Conservation (phyloP, 192 early-diverging fungal genomes). For the Backusella psychrophila region DNA sequence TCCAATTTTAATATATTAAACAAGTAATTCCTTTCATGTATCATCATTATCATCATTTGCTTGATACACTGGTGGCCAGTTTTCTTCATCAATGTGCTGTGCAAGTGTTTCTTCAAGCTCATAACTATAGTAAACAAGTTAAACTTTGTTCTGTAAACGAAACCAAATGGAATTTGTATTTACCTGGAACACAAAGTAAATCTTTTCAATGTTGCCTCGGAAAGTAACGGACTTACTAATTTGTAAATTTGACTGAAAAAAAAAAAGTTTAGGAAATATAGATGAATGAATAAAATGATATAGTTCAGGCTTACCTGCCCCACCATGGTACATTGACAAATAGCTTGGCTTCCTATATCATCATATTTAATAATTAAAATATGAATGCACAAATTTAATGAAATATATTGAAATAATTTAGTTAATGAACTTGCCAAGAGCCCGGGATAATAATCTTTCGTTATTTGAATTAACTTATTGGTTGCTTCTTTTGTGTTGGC, state of each 20-base stretch:
- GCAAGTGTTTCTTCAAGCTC: not conserved
- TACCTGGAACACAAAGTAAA: conserved; percentile 55
- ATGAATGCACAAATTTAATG: not conserved
- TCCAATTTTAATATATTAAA: not conserved
- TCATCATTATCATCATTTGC: not conserved
- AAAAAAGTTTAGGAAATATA: not conserved
- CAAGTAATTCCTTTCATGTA: not conserved
- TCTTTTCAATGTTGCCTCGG: conserved; percentile 57
- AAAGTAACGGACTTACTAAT: conserved; percentile 48
- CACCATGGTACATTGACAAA: conserved; percentile 57
- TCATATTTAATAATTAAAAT: not conserved
- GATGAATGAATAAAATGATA: too few relatives aligned
- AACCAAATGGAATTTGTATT: not conserved
- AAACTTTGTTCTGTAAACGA: not conserved
- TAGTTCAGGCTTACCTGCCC: conserved; percentile 28
- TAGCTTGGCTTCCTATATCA: conserved; percentile 37
- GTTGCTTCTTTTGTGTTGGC: conserved; percentile 47
- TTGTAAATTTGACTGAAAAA: conserved; percentile 49
- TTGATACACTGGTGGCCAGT: not conserved
- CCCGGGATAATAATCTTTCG: conserved; percentile 64
- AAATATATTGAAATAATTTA: not conserved
- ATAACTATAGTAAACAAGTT: not conserved
- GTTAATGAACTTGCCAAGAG: conserved; percentile 39
- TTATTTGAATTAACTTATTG: conserved; percentile 44
- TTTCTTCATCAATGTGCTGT: not conserved